Conservation (phyloP, 1,284 basidiomycete species). For the Melampsora americana region DNA sequence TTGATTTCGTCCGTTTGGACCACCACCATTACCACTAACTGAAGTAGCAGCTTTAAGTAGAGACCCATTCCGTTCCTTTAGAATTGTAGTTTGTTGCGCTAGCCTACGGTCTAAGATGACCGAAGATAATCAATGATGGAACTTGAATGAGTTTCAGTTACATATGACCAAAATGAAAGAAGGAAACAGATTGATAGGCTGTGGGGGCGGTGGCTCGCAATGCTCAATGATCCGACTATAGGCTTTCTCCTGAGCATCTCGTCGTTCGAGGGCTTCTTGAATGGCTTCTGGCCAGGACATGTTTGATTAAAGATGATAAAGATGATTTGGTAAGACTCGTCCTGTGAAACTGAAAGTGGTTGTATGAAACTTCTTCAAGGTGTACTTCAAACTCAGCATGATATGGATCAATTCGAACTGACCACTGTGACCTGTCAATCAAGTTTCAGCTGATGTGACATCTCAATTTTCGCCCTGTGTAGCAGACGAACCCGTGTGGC, state of each 20-base stretch:
- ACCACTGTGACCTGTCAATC: too few relatives aligned
- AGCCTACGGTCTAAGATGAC: constrained; percentile 69
- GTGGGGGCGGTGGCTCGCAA: constrained; percentile 37
- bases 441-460: too few relatives aligned
- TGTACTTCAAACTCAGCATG: too few relatives aligned
- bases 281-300: constrained; percentile 37
- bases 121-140: constrained; percentile 41
- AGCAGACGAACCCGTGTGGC: too few relatives aligned
- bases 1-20: background rate
- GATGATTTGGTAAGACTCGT: too few relatives aligned
- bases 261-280: constrained; percentile 33
- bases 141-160: background rate
- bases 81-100: constrained; percentile 78
- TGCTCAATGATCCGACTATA: constrained; percentile 26
- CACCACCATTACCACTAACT: constrained; percentile 53
- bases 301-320: too few relatives aligned
- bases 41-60: constrained; percentile 72
- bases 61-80: constrained; percentile 82
- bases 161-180: constrained; percentile 46
- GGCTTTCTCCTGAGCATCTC: constrained; percentile 42
- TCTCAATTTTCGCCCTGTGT: too few relatives aligned
- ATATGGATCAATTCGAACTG: too few relatives aligned
- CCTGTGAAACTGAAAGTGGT: too few relatives aligned
- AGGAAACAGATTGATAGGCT: constrained; percentile 41
- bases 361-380: too few relatives aligned